phyloP scores from a whole-genome alignment of 495 filamentous ascomycete genomes.

The Penicillium antarcticum region DNA sequence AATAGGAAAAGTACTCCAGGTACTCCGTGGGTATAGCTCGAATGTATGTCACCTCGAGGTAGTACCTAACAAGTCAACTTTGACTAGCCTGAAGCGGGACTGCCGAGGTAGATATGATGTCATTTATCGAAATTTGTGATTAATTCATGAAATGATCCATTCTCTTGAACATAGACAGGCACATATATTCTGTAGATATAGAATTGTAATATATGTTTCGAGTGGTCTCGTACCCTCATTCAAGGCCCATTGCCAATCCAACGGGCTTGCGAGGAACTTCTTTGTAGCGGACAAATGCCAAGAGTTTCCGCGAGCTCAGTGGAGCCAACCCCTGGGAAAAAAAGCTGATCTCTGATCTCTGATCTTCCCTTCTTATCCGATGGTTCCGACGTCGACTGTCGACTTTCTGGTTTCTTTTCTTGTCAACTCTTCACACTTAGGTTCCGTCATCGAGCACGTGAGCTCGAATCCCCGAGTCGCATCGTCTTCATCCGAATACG shows the following conservation, averaged over 20 bases:
- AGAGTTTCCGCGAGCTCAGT: conserved; percentile 6
- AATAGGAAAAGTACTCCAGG: too few relatives aligned
- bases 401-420: not conserved
- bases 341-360: not conserved
- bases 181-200: too few relatives aligned
- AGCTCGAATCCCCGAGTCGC: not conserved
- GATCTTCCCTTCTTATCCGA: not conserved
- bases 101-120: too few relatives aligned
- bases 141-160: too few relatives aligned
- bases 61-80: too few relatives aligned
- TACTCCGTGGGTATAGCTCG: too few relatives aligned
- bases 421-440: not conserved
- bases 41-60: too few relatives aligned
- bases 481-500: not conserved
- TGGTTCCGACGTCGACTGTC: not conserved
- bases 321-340: conserved; percentile 6
- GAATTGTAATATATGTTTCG: too few relatives aligned
- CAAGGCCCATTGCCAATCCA: not conserved
- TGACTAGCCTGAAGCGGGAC: too few relatives aligned
- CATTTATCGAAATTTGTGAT: too few relatives aligned
- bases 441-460: not conserved
- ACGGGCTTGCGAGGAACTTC: not conserved
- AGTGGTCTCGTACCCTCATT: not conserved
- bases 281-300: not conserved
- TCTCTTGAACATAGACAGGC: too few relatives aligned